Evolutionary conservation across 148 eudicot species (phyloP).

Genomic region (Pharnaceum exiguum): DNA sequence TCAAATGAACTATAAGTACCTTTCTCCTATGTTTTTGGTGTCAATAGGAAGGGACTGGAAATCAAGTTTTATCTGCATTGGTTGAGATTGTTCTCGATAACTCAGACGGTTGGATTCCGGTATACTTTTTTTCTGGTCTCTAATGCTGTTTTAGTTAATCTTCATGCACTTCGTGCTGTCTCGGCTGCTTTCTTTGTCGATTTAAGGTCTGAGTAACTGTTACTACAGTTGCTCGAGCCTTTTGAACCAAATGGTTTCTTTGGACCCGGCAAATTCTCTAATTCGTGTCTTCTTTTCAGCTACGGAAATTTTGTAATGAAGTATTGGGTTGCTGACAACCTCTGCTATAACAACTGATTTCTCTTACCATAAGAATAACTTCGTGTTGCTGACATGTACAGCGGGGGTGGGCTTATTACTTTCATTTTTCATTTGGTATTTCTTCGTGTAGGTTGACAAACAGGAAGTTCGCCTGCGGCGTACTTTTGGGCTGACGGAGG

Average conservation of each 20-base stretch:
- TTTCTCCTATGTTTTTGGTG: conserved; percentile 6
- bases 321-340: too few species aligned
- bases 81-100: conserved; percentile 99
- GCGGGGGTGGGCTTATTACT: too few species aligned
- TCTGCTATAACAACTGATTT: too few species aligned
- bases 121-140: conserved; percentile 17
- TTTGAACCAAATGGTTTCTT: too few species aligned
- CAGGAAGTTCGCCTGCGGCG: conserved; percentile 93
- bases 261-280: too few species aligned
- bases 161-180: background rate
- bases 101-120: conserved; percentile 91
- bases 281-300: too few species aligned
- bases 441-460: conserved; percentile 68
- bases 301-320: too few species aligned
- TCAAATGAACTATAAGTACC: conserved; percentile 1
- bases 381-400: too few species aligned
- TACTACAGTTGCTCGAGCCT: background rate
- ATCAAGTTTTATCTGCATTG: conserved; percentile 89
- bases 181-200: background rate
- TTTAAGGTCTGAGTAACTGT: background rate
- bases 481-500: conserved; percentile 88
- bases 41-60: conserved; percentile 92
- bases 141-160: background rate
- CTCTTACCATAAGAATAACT: too few species aligned
- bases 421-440: conserved; percentile 1